Evolutionary conservation across 768 basidiomycete species (phyloP), one percentile per base, ranked within the genome.

Genomic region (Russula sp.): DNA sequence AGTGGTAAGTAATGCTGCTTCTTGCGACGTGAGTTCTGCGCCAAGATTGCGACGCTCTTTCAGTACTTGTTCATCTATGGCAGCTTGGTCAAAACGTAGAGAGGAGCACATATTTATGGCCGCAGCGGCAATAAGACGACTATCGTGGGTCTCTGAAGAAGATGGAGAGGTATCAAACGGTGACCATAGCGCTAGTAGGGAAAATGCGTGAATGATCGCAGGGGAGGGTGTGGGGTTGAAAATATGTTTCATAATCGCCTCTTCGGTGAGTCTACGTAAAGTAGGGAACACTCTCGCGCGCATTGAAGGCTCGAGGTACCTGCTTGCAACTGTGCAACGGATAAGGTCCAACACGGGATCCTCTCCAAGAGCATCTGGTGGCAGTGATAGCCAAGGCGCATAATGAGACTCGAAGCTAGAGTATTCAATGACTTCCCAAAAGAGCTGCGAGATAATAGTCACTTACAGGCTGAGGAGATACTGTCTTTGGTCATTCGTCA

Each of bases 71-170:
- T 60, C 65, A 42, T 64, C 59, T 2, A 14, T 47, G 42, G 58
- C 38, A 9, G 59, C 65, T 57, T 57, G 58, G n/a, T 66, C 59
- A 22, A 79, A 69, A 32, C 73, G 74, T 53, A 81, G 65, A 64
- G 77, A 78, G 68, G 76, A 78, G 22, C 78, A 78, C 76, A 79
- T 79, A 51, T 73, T 76, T 32, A 80, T 74, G 13, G 80, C 80
- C 16, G 77, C 70, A 9, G 73, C 75, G 41, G 75, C 72, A 38
- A 75, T 66, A 46, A 78, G 57, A 43, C 77, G 74, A 32, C 73
- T 76, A 34, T 80, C 79, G 5, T 74, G 73, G 43, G 69, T 71
- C 57, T 70, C 69, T 53, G 67, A 70, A 9, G 67, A 64, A 39
- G 72, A 57, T 43, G 70, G 56, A 35, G 47, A 43, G 35, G 74